Evolutionary conservation across 805 yeast genomes (phyloP), one percentile per base, ranked within the genome.

Genomic region (Yamadazyma sp.): DNA sequence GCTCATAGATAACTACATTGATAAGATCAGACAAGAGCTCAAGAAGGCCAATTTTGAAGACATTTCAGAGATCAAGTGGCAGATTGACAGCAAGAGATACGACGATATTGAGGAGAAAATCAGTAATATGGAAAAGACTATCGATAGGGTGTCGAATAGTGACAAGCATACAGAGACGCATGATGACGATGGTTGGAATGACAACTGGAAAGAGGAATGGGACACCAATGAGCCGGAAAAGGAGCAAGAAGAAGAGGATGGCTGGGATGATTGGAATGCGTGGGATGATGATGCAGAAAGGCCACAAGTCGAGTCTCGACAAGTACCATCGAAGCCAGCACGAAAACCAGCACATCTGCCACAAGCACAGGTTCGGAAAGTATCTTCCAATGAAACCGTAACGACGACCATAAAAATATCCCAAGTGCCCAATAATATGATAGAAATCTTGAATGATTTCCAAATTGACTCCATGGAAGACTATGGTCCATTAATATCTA

Each of bases 1-100:
- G 64, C 38, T 57, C 3, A 41, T 55, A 10, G 65, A 63, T 29
- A 57, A 55, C 28, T 64, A 55, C 42, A 58, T 67, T 24, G 54
- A 60, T 27, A 45, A 46, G 33, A 50, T 67, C 13, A 49, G 67
- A 25, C 28, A 35, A 3, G 37, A 48, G 3, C 59, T 56, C 37
- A 38, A 30, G 15, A 44, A 26, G 19, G 32, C 35, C n/a, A 45
- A 50, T 19, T 42, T 52, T 26, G 20, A 35, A 4, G 21, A 29
- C 4, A 36, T 45, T 14, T 39, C 40, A 10, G 50, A 48, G 20
- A 43, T 52, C 16, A 53, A 52, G 21, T 37, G 41, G 26, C 35
- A 32, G 11, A 34, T 32, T 20, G 47, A 47, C 20, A 16, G 39
- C 14, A 30, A 38, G 13, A 28, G 50, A 28, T 27, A 35, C 4